phyloP scores from a whole-genome alignment of 2,329 filamentous ascomycete genomes.

The Cordyceps farinosa region DNA sequence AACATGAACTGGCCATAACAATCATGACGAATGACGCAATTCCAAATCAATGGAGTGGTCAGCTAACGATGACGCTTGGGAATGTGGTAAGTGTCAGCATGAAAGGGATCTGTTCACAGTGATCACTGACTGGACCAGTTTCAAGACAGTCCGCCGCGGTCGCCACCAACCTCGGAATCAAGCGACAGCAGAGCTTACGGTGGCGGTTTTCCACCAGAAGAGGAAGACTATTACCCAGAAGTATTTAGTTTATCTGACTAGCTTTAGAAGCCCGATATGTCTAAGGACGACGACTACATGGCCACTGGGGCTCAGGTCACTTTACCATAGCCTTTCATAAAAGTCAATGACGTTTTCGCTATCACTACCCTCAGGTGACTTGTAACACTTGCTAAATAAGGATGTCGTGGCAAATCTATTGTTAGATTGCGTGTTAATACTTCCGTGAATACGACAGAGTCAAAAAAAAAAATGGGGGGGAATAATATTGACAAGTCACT shows the following conservation, averaged over 20 bases:
- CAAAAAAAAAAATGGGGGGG: too few species aligned
- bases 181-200: neutral
- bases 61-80: neutral
- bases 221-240: neutral
- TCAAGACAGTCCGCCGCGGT: neutral
- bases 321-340: neutral
- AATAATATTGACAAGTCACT: too few species aligned
- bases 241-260: conserved; percentile 1
- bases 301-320: neutral
- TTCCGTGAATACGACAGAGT: too few species aligned
- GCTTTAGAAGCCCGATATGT: neutral
- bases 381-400: too few species aligned
- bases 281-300: neutral
- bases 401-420: too few species aligned
- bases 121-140: neutral
- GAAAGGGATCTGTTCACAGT: neutral
- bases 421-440: too few species aligned
- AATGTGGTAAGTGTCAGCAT: neutral
- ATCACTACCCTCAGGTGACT: too few species aligned
- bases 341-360: neutral
- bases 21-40: neutral
- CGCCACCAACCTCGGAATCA: neutral
- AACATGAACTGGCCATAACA: neutral
- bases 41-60: neutral
- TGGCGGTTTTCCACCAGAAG: neutral